Conservation (phyloP, 2,329 filamentous ascomycete genomes). For the Trichoderma aggressivum region DNA sequence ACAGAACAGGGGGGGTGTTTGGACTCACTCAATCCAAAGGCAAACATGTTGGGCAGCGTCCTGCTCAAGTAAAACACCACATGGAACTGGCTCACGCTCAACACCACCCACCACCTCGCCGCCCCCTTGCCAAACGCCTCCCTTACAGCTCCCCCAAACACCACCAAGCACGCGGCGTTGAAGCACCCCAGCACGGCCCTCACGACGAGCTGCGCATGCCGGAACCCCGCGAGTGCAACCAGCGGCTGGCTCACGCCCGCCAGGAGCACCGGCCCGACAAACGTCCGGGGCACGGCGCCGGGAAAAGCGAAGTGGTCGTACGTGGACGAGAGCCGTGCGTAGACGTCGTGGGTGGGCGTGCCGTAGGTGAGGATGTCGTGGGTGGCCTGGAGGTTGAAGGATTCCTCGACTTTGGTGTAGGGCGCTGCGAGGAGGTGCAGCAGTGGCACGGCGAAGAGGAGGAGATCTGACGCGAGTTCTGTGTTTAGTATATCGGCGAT, state of each 20-base stretch:
- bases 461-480: conserved; percentile 20
- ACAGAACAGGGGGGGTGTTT: background rate
- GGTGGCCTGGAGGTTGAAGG: conserved; percentile 91
- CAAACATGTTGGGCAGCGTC: conserved; percentile 94
- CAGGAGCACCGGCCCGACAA: conserved; percentile 75
- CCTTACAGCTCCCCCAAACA: conserved; percentile 62
- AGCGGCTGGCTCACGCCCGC: conserved; percentile 69
- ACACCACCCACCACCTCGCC: conserved; percentile 73
- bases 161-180: conserved; percentile 67
- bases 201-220: conserved; percentile 60
- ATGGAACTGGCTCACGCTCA: conserved; percentile 87
- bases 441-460: conserved; percentile 55
- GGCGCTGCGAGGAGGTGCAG: conserved; percentile 72
- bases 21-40: conserved; percentile 74
- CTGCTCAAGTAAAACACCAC: conserved; percentile 88
- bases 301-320: conserved; percentile 93
- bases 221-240: conserved; percentile 53
- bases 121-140: conserved; percentile 65
- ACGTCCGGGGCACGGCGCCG: conserved; percentile 87
- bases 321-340: conserved; percentile 52
- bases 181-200: conserved; percentile 72
- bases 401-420: conserved; percentile 97
- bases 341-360: conserved; percentile 57
- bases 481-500: background rate
- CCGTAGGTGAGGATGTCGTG: conserved; percentile 87